phyloP scores from a whole-genome alignment of 164 flowering plant genomes.

The Piper betle region DNA sequence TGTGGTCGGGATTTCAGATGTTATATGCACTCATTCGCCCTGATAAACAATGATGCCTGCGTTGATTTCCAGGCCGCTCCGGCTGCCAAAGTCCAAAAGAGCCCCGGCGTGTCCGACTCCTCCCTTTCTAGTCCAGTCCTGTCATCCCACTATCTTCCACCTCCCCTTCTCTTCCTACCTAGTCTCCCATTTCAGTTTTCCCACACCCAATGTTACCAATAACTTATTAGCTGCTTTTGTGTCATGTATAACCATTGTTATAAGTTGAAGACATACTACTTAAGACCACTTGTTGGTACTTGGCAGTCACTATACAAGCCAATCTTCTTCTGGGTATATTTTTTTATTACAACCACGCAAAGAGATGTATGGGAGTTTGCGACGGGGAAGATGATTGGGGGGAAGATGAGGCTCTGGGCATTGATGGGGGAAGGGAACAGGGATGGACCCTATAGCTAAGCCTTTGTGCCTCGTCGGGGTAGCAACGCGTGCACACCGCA shows the following conservation, averaged over 20 bases:
- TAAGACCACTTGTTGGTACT: no score
- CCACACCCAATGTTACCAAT: no score
- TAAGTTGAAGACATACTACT: no score
- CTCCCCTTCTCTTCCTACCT: no score
- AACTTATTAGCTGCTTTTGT: no score
- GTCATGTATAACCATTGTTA: no score
- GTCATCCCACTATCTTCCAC: background rate
- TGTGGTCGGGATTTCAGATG: constrained; percentile 2
- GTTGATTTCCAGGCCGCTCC: background rate
- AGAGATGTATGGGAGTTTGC: background rate
- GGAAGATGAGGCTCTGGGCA: background rate
- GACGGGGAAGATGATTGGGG: background rate
- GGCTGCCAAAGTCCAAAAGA: constrained; percentile 2
- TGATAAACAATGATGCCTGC: background rate
- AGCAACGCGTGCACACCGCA: constrained; percentile 5
- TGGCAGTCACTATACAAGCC: no score
- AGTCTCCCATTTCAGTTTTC: no score
- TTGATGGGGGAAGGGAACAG: background rate
- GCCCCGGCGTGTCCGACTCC: background rate
- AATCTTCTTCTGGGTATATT: no score
- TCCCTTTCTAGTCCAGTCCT: background rate
- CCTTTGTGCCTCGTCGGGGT: constrained; percentile 3
- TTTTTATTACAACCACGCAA: no score
- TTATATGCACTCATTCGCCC: background rate
- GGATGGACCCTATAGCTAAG: constrained; percentile 1